Percentiles rank a stretch among this genome's conserved stretches.
phyloP scores from a whole-genome alignment of 1,284 basidiomycete species.

The Ganoderma sinense region DNA sequence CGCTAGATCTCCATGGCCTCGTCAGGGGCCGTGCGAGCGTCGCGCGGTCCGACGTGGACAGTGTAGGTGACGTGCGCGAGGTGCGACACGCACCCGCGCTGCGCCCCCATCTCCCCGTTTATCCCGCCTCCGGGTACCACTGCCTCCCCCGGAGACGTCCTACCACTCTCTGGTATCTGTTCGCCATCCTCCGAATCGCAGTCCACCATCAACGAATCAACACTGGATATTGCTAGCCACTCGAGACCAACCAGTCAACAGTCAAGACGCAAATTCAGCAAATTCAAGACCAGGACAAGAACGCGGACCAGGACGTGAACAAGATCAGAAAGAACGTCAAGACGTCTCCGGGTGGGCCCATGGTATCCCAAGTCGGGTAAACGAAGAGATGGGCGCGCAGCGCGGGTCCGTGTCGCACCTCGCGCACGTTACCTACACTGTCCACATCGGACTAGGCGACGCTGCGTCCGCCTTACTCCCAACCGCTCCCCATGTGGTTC shows the following conservation, averaged over 20 bases:
- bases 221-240: not conserved
- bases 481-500: not conserved
- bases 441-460: not conserved
- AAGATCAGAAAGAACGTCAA: conserved; percentile 1
- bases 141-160: not conserved
- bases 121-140: not conserved
- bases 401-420: not conserved
- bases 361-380: not conserved
- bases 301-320: not conserved
- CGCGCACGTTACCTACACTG: not conserved
- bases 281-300: conserved; percentile 2
- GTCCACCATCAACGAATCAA: not conserved
- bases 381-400: not conserved
- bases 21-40: conserved; percentile 3
- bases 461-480: not conserved
- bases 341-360: not conserved
- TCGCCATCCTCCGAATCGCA: not conserved
- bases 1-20: conserved; percentile 6
- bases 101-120: not conserved
- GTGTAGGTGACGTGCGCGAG: not conserved
- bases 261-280: not conserved
- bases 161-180: not conserved
- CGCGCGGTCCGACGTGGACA: not conserved
- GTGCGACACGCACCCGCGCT: conserved; percentile 1
- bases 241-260: not conserved